Conservation (phyloP, 1,284 basidiomycete species). For the Ustilago esculenta region DNA sequence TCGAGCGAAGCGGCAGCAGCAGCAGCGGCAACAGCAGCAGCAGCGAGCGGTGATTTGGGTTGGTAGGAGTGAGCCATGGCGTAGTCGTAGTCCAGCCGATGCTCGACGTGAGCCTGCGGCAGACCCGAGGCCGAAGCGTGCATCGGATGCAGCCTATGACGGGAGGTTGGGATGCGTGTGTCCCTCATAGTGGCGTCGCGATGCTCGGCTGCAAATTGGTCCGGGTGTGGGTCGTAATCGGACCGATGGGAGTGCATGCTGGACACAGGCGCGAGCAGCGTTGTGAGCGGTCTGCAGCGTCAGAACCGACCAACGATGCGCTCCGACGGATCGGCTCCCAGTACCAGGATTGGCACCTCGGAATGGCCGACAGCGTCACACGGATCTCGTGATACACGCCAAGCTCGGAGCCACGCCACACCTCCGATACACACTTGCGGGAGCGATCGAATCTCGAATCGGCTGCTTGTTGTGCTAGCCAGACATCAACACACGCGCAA, state of each 20-base stretch:
- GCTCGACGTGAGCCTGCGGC: slow-evolving; percentile 18
- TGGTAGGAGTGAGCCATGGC: slow-evolving; percentile 1
- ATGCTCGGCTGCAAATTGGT: slow-evolving; percentile 4
- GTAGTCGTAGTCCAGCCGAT: slow-evolving; percentile 4
- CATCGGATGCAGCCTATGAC: slow-evolving; percentile 12
- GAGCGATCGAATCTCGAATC: too few relatives aligned
- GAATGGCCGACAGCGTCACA: too few relatives aligned
- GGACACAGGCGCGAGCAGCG: neutral
- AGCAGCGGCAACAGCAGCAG: too few relatives aligned
- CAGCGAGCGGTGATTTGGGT: slow-evolving; percentile 1
- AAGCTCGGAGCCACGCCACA: too few relatives aligned
- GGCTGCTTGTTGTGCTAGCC: too few relatives aligned
- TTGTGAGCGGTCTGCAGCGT: neutral
- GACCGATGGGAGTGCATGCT: slow-evolving; percentile 26
- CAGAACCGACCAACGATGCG: slow-evolving; percentile 5
- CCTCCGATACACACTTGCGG: too few relatives aligned
- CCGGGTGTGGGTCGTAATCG: slow-evolving; percentile 10
- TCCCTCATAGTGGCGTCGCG: slow-evolving; percentile 15
- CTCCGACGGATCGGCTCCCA: neutral
- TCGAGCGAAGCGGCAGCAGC: slow-evolving; percentile 2
- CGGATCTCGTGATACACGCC: too few relatives aligned
- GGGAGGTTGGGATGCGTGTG: neutral
- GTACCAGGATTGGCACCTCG: too few relatives aligned
- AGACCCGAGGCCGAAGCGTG: slow-evolving; percentile 17
- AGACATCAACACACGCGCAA: too few relatives aligned